Base-by-base conservation (phyloP, 129 eudicot genomes). In the Mikania micrantha region DNA sequence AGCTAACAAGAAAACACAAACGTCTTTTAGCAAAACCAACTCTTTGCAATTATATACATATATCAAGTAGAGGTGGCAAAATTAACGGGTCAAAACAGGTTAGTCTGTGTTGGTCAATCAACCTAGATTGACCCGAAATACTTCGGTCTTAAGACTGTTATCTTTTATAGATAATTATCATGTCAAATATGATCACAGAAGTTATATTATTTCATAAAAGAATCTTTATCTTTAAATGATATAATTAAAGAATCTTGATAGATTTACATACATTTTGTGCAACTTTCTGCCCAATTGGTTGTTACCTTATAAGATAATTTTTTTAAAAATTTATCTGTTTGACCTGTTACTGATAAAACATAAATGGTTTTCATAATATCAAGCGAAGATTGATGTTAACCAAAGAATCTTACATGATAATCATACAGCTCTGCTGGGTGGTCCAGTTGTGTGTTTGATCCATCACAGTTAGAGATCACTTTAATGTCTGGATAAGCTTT, bases 381-480 rank as follows among this genome's bases (percentile, higher is more conserved):
- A 48, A 19, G 48, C 9, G 64, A 41, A 41, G 34, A 69, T 22
- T 44, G 8, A 60, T 44, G 66, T 45, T 57, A n/a, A 68, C 31
- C n/a, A 63, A 57, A 54, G 49, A 35, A 66, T 60, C 83, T 84
- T 76, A 94, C 99, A 66, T 94, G 99, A 81, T 74, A 94, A 79
- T 94, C 99, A 76, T 89, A 94, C 48, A 84, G 15, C 71, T 94
- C 93, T 19, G 99, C 97, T 1, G 97, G 99, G 77, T 90, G 99
- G 53, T 94, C 94, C 82, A 94, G 66, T 9, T 72, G 80, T 44
- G 31, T 19, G 54, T 74, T 29, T 70, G 95, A 83, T 38, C 86
- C 99, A 70, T 94, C 97, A 78, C 99, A 94, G 66, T 94, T 94
- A 27, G 99, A 82, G 66, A 94, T 90, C 31, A 87, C 44, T 71